A percentile compares a stretch with the other conserved stretches of the same genome.
Evolutionary conservation across 805 yeast species (phyloP).

Genomic region (Grigorovia jiainica): DNA sequence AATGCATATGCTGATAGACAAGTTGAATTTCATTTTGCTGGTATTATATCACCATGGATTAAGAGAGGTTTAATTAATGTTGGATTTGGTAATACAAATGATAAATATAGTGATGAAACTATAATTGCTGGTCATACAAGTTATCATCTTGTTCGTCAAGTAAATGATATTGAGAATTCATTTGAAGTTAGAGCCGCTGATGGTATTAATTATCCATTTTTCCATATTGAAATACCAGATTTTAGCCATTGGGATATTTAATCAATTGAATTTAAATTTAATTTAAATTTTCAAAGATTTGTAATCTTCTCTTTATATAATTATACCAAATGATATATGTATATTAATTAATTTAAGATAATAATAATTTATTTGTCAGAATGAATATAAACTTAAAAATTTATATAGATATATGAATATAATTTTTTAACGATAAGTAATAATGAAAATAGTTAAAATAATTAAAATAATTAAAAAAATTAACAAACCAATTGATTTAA

Average conservation of each 20-base stretch:
- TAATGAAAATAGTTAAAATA: constrained; percentile 15
- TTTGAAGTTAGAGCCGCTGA: constrained; percentile 19
- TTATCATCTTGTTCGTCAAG: constrained; percentile 22
- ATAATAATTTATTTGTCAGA: too few species aligned
- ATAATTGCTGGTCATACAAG: constrained; percentile 26
- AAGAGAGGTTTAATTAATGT: constrained; percentile 63
- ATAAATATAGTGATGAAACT: constrained; percentile 28
- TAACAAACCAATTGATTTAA: constrained; percentile 17
- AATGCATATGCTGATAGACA: constrained; percentile 69
- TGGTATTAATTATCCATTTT: constrained; percentile 28
- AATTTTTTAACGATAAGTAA: constrained; percentile 5
- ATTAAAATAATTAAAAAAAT: constrained; percentile 3
- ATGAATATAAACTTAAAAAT: neutral
- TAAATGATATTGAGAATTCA: constrained; percentile 8
- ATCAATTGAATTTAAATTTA: too few species aligned
- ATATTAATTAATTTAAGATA: too few species aligned
- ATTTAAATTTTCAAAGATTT: constrained; percentile 8
- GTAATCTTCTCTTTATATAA: neutral
- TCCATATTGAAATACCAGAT: constrained; percentile 30
- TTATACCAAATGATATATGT: neutral
- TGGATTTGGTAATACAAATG: constrained; percentile 62
- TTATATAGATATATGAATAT: neutral
- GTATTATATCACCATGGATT: constrained; percentile 80
- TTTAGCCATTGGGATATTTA: constrained; percentile 27
- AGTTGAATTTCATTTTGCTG: constrained; percentile 84